A percentile compares a stretch with the other conserved stretches of the same genome.
These are phyloP conservation scores for Mallotus nudiflorus DNA, from an alignment of 345 rosid genomes.

Conservation along the genomic window DNA sequence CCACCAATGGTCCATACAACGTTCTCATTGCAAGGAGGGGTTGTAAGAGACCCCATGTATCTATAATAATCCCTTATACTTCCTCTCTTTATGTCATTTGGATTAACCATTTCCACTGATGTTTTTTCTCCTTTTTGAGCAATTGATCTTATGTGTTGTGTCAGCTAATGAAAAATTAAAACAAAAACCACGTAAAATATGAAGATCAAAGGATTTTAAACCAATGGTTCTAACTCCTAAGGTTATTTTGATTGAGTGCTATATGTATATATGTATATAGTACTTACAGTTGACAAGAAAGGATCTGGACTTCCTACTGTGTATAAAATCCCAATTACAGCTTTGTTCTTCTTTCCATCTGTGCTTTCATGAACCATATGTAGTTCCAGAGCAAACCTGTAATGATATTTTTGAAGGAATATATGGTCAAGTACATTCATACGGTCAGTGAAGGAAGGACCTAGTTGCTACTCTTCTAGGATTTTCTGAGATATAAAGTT, in stretches of 20 bases:
- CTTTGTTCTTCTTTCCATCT: conserved; percentile 54
- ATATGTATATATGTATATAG: no score
- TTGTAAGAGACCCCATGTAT: conserved; percentile 80
- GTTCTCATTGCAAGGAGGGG: conserved; percentile 81
- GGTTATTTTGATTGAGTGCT: no score
- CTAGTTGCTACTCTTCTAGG: no score
- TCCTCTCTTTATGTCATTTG: conserved; percentile 46
- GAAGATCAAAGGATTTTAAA: no score
- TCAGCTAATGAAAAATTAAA: conserved; percentile 33
- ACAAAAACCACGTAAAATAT: no score
- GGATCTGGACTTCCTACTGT: conserved; percentile 64
- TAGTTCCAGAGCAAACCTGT: conserved; percentile 63
- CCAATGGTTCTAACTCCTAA: no score
- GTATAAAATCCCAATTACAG: conserved; percentile 75
- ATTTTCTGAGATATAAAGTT: no score
- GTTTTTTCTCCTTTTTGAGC: conserved; percentile 36
- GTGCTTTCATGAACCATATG: conserved; percentile 78
- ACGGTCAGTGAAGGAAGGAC: no score
- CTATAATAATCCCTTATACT: conserved; percentile 60
- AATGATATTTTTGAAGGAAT: neutral
- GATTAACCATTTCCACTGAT: conserved; percentile 49
- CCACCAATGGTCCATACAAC: conserved; percentile 77
- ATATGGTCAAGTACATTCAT: no score
- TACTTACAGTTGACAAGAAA: conserved; percentile 55
- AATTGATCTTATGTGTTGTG: conserved; percentile 33